Conservation (phyloP, 306 rosid species). For the Echinosophora koreensis region DNA sequence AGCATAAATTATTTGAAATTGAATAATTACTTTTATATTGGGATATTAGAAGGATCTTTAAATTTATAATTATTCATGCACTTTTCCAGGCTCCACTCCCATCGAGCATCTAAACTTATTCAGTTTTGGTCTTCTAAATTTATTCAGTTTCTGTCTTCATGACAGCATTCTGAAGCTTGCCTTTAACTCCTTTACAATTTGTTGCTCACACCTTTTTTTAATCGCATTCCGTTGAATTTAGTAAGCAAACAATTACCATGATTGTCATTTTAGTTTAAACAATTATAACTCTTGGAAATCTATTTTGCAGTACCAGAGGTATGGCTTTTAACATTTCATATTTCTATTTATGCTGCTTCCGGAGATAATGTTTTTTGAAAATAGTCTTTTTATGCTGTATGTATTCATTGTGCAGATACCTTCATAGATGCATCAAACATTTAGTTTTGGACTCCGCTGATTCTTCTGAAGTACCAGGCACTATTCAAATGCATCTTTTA, state of each 20-base stretch:
- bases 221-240: not conserved
- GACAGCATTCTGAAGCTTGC: conserved; percentile 5
- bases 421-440: conserved; percentile 79
- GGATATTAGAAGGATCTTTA: not conserved
- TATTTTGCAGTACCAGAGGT: conserved; percentile 52
- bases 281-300: conserved; percentile 30
- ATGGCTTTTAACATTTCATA: conserved; percentile 38
- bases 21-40: not conserved
- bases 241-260: not conserved
- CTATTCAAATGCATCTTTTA: conserved; percentile 79
- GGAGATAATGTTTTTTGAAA: conserved; percentile 48
- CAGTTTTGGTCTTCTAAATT: not conserved
- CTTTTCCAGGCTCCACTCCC: not conserved
- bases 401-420: conserved; percentile 80
- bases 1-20: not conserved
- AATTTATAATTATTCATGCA: not conserved
- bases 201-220: not conserved
- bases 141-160: not conserved
- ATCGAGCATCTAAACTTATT: not conserved
- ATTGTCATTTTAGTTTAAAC: conserved; percentile 28
- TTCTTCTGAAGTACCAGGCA: conserved; percentile 84
- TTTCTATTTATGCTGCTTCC: conserved; percentile 29
- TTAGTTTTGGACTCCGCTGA: conserved; percentile 85
- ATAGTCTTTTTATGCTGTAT: conserved; percentile 60
- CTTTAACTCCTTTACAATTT: conserved; percentile 2